Percentiles rank a stretch among this genome's conserved stretches.
Conservation (phyloP, 1,284 basidiomycete genomes). For the Pyrrhoderma noxium region DNA sequence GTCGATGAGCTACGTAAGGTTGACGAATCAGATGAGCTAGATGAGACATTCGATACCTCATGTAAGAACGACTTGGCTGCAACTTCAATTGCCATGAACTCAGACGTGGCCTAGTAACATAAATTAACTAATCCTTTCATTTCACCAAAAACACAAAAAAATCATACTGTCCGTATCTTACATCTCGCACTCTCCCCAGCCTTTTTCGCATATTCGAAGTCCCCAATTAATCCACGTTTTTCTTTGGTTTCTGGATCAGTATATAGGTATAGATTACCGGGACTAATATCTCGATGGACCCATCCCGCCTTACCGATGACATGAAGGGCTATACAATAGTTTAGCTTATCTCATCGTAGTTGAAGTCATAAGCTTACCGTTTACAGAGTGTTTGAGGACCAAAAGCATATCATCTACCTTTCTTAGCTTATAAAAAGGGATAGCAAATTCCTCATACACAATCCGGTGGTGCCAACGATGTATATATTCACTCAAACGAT, state of each 20-base stretch:
- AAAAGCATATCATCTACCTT: background rate
- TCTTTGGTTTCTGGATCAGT: background rate
- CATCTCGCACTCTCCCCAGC: background rate
- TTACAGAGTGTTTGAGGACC: background rate
- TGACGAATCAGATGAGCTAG: too few relatives aligned
- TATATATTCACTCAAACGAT: background rate
- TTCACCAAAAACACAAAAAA: background rate
- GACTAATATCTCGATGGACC: slow-evolving; percentile 7
- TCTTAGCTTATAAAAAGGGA: background rate
- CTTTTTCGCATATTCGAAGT: slow-evolving; percentile 8
- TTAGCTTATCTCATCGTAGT: too few relatives aligned
- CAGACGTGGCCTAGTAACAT: background rate
- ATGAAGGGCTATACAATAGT: background rate
- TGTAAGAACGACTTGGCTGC: background rate
- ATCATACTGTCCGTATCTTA: background rate
- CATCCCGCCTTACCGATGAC: background rate
- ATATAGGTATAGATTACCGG: slow-evolving; percentile 3
- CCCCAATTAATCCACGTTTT: background rate
- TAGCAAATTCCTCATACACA: background rate
- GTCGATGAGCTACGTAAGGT: too few relatives aligned
- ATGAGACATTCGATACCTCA: too few relatives aligned
- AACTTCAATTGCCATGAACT: slow-evolving; percentile 9
- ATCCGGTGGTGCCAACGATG: background rate
- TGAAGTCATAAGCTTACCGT: background rate
- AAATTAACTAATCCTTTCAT: background rate